A percentile compares a stretch with the other conserved stretches of the same genome.
Conservation (phyloP, 257 asterid species). For the Anisodus tanguticus region DNA sequence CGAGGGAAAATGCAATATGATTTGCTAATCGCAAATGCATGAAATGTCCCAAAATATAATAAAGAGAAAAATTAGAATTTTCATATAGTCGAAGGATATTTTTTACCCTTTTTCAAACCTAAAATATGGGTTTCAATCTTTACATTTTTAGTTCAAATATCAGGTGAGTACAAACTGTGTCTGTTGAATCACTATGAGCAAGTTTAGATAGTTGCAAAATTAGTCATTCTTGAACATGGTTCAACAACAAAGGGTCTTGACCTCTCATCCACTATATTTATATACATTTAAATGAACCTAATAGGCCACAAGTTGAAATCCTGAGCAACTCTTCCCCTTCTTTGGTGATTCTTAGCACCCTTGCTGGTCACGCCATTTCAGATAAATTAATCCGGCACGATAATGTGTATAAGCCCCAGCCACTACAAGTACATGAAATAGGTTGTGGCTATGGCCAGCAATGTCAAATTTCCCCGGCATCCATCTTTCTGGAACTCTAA, state of each 20-base stretch:
- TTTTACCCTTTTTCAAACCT: neutral
- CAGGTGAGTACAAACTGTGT: neutral
- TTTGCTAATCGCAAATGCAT: no score
- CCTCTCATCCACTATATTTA: neutral
- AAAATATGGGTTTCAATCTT: neutral
- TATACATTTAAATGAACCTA: slow-evolving; percentile 15
- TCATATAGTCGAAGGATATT: no score
- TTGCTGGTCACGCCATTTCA: slow-evolving; percentile 84
- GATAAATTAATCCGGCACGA: slow-evolving; percentile 81
- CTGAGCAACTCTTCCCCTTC: neutral
- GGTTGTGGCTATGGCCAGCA: slow-evolving; percentile 91
- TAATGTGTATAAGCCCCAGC: slow-evolving; percentile 96
- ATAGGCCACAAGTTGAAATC: neutral
- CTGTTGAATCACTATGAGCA: neutral
- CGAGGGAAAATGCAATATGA: no score
- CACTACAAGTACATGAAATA: slow-evolving; percentile 88
- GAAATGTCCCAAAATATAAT: no score
- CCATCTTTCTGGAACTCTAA: slow-evolving; percentile 89
- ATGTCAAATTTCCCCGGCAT: slow-evolving; percentile 94
- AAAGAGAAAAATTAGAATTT: no score
- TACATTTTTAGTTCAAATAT: neutral
- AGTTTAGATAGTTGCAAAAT: slow-evolving; percentile 11
- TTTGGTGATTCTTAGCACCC: slow-evolving; percentile 61
- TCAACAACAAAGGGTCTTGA: neutral
- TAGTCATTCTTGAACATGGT: neutral